These are phyloP conservation scores for Wickerhamiella qilinensis DNA, from an alignment of 805 yeast species.

Conservation along the genomic window DNA sequence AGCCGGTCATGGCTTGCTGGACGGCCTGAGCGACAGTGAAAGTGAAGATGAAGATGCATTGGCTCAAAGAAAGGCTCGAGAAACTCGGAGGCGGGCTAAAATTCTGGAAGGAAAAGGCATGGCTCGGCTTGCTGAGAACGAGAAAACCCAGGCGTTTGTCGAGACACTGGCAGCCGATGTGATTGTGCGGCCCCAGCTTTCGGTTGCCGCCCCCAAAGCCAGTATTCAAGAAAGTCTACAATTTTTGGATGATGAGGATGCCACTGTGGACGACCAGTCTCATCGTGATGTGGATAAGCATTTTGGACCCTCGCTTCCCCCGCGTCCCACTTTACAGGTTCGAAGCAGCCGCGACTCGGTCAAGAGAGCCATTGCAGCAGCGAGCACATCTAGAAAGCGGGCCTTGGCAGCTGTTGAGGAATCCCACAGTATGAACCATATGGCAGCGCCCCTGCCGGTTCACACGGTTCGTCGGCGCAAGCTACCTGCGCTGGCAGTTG, in stretches of 20 bases:
- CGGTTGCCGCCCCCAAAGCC: neutral
- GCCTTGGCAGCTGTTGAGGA: too few species aligned
- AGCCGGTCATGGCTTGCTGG: slow-evolving; percentile 4
- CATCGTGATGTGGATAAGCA: too few species aligned
- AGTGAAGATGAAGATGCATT: slow-evolving; percentile 4
- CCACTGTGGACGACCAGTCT: too few species aligned
- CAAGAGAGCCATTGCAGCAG: too few species aligned
- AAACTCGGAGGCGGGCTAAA: slow-evolving; percentile 6
- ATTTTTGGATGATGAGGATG: slow-evolving; percentile 4
- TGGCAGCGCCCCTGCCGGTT: too few species aligned
- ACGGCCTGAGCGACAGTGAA: slow-evolving; percentile 2
- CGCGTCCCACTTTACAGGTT: too few species aligned
- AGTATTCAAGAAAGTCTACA: slow-evolving; percentile 10
- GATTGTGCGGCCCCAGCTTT: slow-evolving; percentile 6
- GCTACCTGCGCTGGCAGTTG: too few species aligned
- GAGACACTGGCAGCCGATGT: slow-evolving; percentile 12
- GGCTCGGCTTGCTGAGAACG: slow-evolving; percentile 9
- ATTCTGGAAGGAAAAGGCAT: slow-evolving; percentile 7
- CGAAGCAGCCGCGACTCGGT: too few species aligned
- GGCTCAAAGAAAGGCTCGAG: slow-evolving; percentile 5
- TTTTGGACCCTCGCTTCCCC: too few species aligned
- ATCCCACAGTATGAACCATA: too few species aligned
- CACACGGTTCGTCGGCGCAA: too few species aligned
- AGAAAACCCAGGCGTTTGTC: slow-evolving; percentile 10
- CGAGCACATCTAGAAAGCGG: too few species aligned